phyloP scores from a whole-genome alignment of 352 stramenopile species.

The Pythium sukuiense region DNA sequence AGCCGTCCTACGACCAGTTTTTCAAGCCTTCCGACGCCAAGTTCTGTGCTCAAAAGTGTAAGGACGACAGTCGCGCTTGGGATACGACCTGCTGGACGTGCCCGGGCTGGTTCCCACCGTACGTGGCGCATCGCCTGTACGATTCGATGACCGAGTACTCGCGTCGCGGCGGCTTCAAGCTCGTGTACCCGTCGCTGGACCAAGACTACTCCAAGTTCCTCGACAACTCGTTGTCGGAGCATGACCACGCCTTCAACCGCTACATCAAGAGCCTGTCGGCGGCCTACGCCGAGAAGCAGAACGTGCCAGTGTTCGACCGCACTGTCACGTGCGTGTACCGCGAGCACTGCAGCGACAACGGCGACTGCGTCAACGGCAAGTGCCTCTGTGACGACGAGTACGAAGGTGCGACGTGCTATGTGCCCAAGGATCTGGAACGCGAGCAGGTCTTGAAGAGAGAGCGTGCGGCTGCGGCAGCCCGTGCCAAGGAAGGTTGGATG shows the following conservation, averaged over 20 bases:
- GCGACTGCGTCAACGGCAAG: constrained; percentile 79
- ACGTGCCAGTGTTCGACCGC: constrained; percentile 40
- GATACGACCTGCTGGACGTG: constrained; percentile 79
- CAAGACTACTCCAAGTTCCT: constrained; percentile 59
- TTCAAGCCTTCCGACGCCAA: constrained; percentile 40
- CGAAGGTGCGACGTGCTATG: constrained; percentile 81
- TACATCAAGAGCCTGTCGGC: constrained; percentile 73
- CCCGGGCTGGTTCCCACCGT: constrained; percentile 65
- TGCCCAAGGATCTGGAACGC: constrained; percentile 57
- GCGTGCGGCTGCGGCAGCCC: constrained; percentile 24
- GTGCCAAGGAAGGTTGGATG: constrained; percentile 57
- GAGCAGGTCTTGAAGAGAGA: constrained; percentile 31
- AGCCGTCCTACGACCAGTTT: constrained; percentile 59
- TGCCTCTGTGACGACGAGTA: constrained; percentile 75
- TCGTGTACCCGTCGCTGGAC: constrained; percentile 67
- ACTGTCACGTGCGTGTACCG: constrained; percentile 69
- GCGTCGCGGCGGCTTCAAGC: constrained; percentile 64
- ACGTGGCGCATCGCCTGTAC: constrained; percentile 60
- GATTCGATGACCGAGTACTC: constrained; percentile 58
- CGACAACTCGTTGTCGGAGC: constrained; percentile 51
- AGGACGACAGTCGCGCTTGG: constrained; percentile 56
- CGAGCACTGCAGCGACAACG: constrained; percentile 78
- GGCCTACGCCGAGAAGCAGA: constrained; percentile 44
- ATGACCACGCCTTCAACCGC: constrained; percentile 67
- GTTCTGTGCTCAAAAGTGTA: constrained; percentile 68